A percentile compares a stretch with the other conserved stretches of the same genome.
Conservation (phyloP, 2,329 filamentous ascomycete species). For the Fusarium siculi region DNA sequence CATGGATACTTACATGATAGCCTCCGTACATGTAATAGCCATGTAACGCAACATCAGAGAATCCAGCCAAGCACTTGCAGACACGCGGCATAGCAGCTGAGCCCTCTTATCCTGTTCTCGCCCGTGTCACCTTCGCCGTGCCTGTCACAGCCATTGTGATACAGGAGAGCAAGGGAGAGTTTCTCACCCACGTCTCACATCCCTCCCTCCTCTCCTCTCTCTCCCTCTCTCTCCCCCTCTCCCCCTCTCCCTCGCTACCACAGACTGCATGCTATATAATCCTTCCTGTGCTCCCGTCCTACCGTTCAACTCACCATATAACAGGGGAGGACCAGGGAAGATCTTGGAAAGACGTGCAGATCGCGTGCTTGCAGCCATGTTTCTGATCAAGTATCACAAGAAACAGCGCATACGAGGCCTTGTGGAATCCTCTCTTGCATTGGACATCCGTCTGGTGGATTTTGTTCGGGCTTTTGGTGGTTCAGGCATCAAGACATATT, state of each 20-base stretch:
- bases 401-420: slow-evolving; percentile 39
- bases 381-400: slow-evolving; percentile 45
- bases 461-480: slow-evolving; percentile 21
- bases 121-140: slow-evolving; percentile 17
- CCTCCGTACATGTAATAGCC: slow-evolving; percentile 13
- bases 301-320: neutral
- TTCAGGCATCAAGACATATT: slow-evolving; percentile 40
- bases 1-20: slow-evolving; percentile 14
- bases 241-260: neutral
- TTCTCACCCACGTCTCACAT: neutral
- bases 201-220: neutral
- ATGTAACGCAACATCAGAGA: slow-evolving; percentile 13
- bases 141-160: neutral
- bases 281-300: slow-evolving; percentile 2
- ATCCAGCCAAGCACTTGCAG: slow-evolving; percentile 39
- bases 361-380: slow-evolving; percentile 47
- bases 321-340: slow-evolving; percentile 18
- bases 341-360: slow-evolving; percentile 43
- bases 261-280: neutral
- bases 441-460: neutral
- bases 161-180: slow-evolving; percentile 5
- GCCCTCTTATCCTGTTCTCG: slow-evolving; percentile 21
- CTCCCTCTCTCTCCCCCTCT: neutral
- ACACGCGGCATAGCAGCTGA: slow-evolving; percentile 34
- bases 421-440: slow-evolving; percentile 10